Evolutionary conservation across 1,284 basidiomycete species (phyloP), one percentile per base, ranked within the genome.

Genomic region (Dichomitus squalens): DNA sequence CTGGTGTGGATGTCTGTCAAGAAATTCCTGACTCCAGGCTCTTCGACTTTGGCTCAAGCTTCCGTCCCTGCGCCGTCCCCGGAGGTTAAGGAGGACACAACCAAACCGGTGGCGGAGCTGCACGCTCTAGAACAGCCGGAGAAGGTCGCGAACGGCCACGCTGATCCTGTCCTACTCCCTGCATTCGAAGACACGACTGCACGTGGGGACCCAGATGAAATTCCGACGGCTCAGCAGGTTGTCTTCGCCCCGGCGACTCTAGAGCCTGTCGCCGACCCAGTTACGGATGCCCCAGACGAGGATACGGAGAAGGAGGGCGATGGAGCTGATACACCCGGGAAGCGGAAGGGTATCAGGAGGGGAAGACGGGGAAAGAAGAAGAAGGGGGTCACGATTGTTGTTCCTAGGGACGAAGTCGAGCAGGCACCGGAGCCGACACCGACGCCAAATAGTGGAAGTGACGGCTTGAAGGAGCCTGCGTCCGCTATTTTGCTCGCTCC

Each of bases 251-350:
- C 59, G 3, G 57, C 49, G n/a, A 55, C 59, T 14, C 57, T 52
- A 3, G 57, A 57, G 40, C 53, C 49, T 34, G 16, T n/a, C 43
- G 49, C 48, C 12, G 73, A 74, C 5, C 50, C 55, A 7, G 61
- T 68, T 38, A 77, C 76, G 59, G 70, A 68, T 20, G 74, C 76
- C 7, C 79, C 51, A 1, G 77, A 65, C 0, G 86, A 86, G 8
- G 86, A 86, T 3, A 85, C 80, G 52, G 87, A 85, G 49, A 81
- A 77, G 52, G 87, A 88, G 55, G 84, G 76, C 33, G 85, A 80
- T 31, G 70, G 65, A 18, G 75, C 75, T 8, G 76, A 75, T 8
- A 75, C 77, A 0, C 78, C 80, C 0, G 80, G 75, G 18, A 84
- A 79, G 64, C 76, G 73, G 43, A 79, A 76, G 58, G 63, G 60